Base-by-base conservation (phyloP, 2,329 filamentous ascomycete genomes). In the Cladosporium sp. region DNA sequence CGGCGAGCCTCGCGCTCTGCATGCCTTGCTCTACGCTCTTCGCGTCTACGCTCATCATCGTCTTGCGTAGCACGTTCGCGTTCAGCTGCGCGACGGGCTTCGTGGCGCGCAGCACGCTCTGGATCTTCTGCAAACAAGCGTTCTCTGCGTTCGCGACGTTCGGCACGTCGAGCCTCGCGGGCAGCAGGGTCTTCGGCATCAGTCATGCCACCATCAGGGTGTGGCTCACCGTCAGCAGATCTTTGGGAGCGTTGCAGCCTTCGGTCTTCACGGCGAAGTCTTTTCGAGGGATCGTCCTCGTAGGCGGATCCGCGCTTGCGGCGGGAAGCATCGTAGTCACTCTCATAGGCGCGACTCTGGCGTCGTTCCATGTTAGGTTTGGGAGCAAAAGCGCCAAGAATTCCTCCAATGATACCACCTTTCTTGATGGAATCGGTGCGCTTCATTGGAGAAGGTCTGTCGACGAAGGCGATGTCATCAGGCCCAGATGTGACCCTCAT, bases 391-490 rank as follows among this genome's bases (percentile, higher is more conserved):
- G 55, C 78, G 63, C 78, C 78, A 52, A 81, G 74, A 61, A 68
- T 78, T n/a, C 82, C 82, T n/a, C 82, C 81, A 75, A 84, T 82
- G 15, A 86, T 72, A 20, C 83, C 81, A 22, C 58, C 77, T 75
- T 57, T 80, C 80, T 55, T 84, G 3, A 85, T 79, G 56, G 76
- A 82, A 3, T 87, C 87, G 64, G 81, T 84, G 50, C 87, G 82
- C 68, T 82, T 85, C 49, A 86, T 66, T 37, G 81, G 73, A 39
- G 67, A 60, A 55, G 81, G 76, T 63, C 82, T 79, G 64, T 82
- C 79, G 51, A 81, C 78, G 63, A 82, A 82, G 19, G 77, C 75
- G 51, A 80, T 67, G 60, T 83, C 81, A 56, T 83, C 80, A 2
- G 77, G 75, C 0, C 77, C 78, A 45, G 76, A 78, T 11, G 76